Evolutionary conservation across 228 moss, liverwort and hornwort species (phyloP).

Genomic region (Sphagnum magellanicum): DNA sequence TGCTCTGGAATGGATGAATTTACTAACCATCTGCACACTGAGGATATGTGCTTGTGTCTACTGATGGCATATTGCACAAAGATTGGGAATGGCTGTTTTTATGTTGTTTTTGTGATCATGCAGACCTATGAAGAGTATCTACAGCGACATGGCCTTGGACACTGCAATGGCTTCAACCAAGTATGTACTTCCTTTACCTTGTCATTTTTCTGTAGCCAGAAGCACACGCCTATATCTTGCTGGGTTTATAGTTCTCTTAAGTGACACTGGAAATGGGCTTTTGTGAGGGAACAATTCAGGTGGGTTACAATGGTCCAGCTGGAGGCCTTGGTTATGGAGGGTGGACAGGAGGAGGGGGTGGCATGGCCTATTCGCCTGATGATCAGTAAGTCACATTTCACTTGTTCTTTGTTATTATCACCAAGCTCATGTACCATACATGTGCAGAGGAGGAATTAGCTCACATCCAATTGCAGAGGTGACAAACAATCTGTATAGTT

Average conservation of each 20-base stretch:
- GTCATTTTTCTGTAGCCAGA: conserved; percentile 1
- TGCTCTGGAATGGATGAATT: too few relatives aligned
- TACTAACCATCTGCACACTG: too few relatives aligned
- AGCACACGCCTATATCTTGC: conserved; percentile 1
- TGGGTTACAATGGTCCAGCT: conserved; percentile 27
- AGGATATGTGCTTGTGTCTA: too few relatives aligned
- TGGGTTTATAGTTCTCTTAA: conserved; percentile 4
- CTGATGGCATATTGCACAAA: neutral
- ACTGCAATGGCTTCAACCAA: conserved; percentile 65
- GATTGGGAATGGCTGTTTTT: too few relatives aligned
- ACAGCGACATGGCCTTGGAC: conserved; percentile 67
- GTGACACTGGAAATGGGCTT: conserved; percentile 3
- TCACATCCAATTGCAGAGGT: too few relatives aligned
- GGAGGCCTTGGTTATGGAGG: conserved; percentile 46
- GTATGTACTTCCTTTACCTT: conserved; percentile 21
- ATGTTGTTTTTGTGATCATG: neutral
- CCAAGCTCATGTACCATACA: too few relatives aligned
- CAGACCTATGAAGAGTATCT: conserved; percentile 99
- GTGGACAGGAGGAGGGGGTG: conserved; percentile 58
- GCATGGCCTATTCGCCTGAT: conserved; percentile 41
- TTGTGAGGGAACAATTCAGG: conserved; percentile 48
- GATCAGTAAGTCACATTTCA: conserved; percentile 60
- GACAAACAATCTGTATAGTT: too few relatives aligned
- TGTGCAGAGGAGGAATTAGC: too few relatives aligned
- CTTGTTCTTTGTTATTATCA: too few relatives aligned